Base-by-base conservation (phyloP, 306 rosid species). In the Cucurbita pepo region DNA sequence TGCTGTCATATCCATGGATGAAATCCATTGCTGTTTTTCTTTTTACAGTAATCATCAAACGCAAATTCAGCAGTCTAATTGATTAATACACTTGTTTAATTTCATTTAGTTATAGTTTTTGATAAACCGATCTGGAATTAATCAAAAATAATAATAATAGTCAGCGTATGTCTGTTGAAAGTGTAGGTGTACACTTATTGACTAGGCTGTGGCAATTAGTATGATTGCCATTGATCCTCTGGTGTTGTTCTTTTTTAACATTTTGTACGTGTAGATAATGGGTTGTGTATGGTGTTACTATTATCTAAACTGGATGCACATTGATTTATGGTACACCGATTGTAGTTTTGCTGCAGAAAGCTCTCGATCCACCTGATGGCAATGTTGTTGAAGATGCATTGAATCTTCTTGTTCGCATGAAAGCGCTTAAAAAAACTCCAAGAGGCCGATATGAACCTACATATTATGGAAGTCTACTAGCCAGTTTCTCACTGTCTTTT, bases 401-500 rank as follows among this genome's bases (percentile, higher is more conserved):
- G 79, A 57, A 67, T 73, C 62, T 84, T 78, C 88, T 92, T 76
- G 90, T 83, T 85, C 87, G 77, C 73, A 82, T 89, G 90, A 50
- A 67, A 34, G 89, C 91, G 71, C 69, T 92, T 73, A 83, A 80
- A 82, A 81, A 66, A 70, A 47, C 82, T 76, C 81, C 81, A 55
- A 88, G 96, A 86, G 86, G 92, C 45, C 88, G 91, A 13, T 85
- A 82, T 56, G 95, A 92, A 79, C 92, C 95, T 76, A 83, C 97
- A 63, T 92, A 85, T 83, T 88, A 85, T 84, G 97, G 97, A 76
- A 85, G 82, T 34, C 72, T 92, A 61, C 88, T 92, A 73, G 82
- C 92, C 40, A 86, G 94, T 81, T 86, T 89, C 81, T 13, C 97
- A 8, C 75, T 92, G 83, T 92, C 97, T 73, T 86, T 92, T 72